Conservation (phyloP, 768 basidiomycete species). For the Boletus barrowsii region DNA sequence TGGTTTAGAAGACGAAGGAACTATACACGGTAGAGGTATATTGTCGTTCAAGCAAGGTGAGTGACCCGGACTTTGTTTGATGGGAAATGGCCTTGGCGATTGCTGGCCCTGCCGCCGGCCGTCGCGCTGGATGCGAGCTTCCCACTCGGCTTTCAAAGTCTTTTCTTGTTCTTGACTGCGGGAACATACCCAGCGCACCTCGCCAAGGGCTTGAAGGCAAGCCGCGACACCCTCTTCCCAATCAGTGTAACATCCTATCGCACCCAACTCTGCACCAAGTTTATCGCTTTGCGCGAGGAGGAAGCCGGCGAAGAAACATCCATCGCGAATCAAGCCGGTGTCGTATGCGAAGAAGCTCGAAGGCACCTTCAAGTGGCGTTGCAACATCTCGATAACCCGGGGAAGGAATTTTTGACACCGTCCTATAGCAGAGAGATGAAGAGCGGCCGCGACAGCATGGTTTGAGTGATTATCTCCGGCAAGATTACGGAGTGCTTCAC, state of each 20-base stretch:
- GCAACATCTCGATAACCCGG: constrained; percentile 48
- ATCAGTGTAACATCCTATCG: constrained; percentile 26
- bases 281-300: constrained; percentile 61
- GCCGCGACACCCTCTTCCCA: constrained; percentile 36
- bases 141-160: constrained; percentile 50
- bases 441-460: constrained; percentile 45
- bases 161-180: constrained; percentile 71
- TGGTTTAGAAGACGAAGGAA: constrained; percentile 6
- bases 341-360: constrained; percentile 77
- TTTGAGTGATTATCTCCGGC: constrained; percentile 46
- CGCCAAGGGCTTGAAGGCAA: constrained; percentile 72
- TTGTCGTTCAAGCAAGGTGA: constrained; percentile 26
- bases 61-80: constrained; percentile 27
- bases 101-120: constrained; percentile 23
- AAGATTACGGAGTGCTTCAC: constrained; percentile 57
- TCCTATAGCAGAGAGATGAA: constrained; percentile 47
- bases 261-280: constrained; percentile 19
- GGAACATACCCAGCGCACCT: constrained; percentile 81
- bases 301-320: constrained; percentile 84
- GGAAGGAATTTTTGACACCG: constrained; percentile 50
- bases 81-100: constrained; percentile 22
- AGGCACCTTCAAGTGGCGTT: constrained; percentile 42
- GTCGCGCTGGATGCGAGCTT: constrained; percentile 35
- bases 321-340: constrained; percentile 81
- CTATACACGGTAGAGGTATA: constrained; percentile 15